Conservation (phyloP, 2,329 filamentous ascomycete genomes). For the Stagonosporopsis chrysanthemi region DNA sequence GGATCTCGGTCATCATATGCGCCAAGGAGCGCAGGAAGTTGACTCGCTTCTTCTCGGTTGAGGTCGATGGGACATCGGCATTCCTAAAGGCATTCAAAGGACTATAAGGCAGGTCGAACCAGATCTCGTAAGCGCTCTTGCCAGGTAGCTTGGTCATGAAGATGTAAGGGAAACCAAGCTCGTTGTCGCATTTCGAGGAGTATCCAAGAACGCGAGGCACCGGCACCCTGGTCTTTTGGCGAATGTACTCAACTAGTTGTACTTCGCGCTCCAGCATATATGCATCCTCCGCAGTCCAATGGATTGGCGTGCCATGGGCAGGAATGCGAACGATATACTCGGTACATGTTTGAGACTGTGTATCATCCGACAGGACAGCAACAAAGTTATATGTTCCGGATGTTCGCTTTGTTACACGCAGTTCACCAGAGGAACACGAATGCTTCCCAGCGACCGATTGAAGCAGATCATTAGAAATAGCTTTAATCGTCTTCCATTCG, state of each 20-base stretch:
- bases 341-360: background rate
- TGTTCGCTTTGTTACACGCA: background rate
- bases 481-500: background rate
- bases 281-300: slow-evolving; percentile 4
- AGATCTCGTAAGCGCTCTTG: slow-evolving; percentile 15
- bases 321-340: slow-evolving; percentile 12
- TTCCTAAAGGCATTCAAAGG: background rate
- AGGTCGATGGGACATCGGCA: background rate
- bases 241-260: slow-evolving; percentile 7
- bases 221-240: slow-evolving; percentile 7
- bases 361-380: background rate
- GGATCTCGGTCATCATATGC: slow-evolving; percentile 14
- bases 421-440: background rate
- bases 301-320: slow-evolving; percentile 1
- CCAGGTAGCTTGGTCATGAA: slow-evolving; percentile 27
- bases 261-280: slow-evolving; percentile 13
- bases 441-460: background rate
- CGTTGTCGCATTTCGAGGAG: slow-evolving; percentile 19
- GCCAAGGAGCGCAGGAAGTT: slow-evolving; percentile 27
- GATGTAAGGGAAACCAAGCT: slow-evolving; percentile 25
- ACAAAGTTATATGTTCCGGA: background rate
- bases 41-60: slow-evolving; percentile 15
- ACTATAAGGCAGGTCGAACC: slow-evolving; percentile 13
- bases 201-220: slow-evolving; percentile 24
- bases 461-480: background rate